Percentiles rank a stretch among this genome's conserved stretches.
Evolutionary conservation across 768 basidiomycete species (phyloP).

Genomic region (Amanita polypyramis): DNA sequence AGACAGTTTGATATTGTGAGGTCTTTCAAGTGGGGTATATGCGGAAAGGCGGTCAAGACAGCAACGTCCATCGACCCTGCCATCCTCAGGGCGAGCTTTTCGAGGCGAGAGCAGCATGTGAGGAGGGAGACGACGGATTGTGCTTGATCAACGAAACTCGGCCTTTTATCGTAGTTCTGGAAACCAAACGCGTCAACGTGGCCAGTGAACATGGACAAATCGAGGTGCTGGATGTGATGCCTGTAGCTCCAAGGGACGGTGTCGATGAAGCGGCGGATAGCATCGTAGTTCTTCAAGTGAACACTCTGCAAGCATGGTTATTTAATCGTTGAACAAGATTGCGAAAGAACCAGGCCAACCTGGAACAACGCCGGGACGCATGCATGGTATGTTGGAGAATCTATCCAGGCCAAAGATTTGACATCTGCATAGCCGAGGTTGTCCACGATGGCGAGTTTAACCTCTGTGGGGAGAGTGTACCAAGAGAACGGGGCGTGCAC

Average conservation of each 20-base stretch:
- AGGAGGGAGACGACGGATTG: constrained; percentile 43
- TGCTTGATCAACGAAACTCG: constrained; percentile 19
- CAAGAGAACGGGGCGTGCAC: constrained; percentile 24
- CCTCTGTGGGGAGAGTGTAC: constrained; percentile 53
- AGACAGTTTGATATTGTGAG: constrained; percentile 39
- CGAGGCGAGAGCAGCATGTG: constrained; percentile 34
- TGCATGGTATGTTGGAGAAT: constrained; percentile 38
- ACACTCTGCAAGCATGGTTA: constrained; percentile 40
- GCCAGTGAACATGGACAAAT: constrained; percentile 27
- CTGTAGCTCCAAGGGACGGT: constrained; percentile 47
- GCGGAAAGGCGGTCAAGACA: constrained; percentile 37
- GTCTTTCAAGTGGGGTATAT: constrained; percentile 29
- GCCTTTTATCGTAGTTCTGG: constrained; percentile 4
- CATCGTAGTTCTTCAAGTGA: constrained; percentile 32
- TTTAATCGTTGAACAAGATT: constrained; percentile 9
- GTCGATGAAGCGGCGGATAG: constrained; percentile 39
- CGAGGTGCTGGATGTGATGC: constrained; percentile 42
- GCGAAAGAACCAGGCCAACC: constrained; percentile 22
- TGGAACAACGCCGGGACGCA: constrained; percentile 53
- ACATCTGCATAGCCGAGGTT: constrained; percentile 34
- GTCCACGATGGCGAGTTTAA: constrained; percentile 49
- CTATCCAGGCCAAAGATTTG: constrained; percentile 36
- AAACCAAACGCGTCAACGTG: constrained; percentile 14
- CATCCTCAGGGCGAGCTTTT: constrained; percentile 35
- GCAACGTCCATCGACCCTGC: constrained; percentile 38